Conservation (phyloP, 371 early-diverging fungal species). For the Mortierella sp. region DNA sequence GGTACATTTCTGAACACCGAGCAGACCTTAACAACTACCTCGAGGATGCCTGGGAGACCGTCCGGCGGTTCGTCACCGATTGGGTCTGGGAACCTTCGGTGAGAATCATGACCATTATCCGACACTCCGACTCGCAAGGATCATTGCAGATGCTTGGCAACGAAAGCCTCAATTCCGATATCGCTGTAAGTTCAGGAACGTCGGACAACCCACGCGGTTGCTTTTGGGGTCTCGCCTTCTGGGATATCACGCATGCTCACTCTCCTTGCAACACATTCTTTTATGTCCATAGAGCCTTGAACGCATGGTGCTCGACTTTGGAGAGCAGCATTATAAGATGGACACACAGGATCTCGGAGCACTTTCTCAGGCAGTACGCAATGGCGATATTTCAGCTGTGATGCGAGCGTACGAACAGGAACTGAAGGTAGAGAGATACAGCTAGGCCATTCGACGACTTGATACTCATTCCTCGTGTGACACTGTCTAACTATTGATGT, state of each 20-base stretch:
- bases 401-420: conserved; percentile 83
- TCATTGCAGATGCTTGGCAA: conserved; percentile 79
- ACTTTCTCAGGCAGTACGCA: conserved; percentile 61
- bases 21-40: conserved; percentile 61
- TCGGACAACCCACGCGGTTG: too few species aligned
- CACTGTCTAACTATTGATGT: too few species aligned
- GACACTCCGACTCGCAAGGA: conserved; percentile 76
- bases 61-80: conserved; percentile 67
- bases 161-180: conserved; percentile 80
- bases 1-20: conserved; percentile 58
- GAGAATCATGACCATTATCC: conserved; percentile 86
- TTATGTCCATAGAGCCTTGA: conserved; percentile 74
- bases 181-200: conserved; percentile 64
- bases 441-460: too few species aligned
- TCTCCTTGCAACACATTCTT: too few species aligned
- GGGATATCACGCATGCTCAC: too few species aligned
- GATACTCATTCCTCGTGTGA: too few species aligned
- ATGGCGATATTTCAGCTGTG: conserved; percentile 86
- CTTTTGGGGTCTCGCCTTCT: too few species aligned
- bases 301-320: conserved; percentile 90
- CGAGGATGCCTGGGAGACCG: conserved; percentile 64
- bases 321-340: conserved; percentile 65
- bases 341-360: conserved; percentile 52
- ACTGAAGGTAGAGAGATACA: conserved; percentile 74
- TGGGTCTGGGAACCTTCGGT: conserved; percentile 86